Evolutionary conservation across 257 asterid species (phyloP).

Genomic region (Dorcoceras hygrometricum): DNA sequence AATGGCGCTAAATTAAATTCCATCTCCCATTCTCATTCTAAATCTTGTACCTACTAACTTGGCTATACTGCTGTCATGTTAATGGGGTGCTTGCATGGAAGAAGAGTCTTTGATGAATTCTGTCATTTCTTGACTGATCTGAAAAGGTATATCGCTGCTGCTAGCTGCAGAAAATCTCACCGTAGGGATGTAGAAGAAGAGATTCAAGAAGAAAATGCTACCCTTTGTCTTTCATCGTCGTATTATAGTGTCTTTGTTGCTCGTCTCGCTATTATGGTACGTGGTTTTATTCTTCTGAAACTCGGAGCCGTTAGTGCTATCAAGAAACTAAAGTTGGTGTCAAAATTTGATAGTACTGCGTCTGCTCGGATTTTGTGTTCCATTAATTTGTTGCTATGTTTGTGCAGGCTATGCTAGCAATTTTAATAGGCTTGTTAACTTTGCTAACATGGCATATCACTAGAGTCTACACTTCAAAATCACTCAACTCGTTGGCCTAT

Average conservation of each 20-base stretch:
- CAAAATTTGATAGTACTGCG: not conserved
- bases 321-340: not conserved
- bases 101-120: constrained; percentile 23
- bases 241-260: constrained; percentile 80
- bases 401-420: constrained; percentile 84
- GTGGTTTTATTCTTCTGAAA: not conserved
- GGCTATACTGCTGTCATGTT: constrained; percentile 7
- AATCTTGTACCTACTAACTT: constrained; percentile 27
- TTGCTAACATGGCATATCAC: constrained; percentile 93
- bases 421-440: constrained; percentile 78
- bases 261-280: constrained; percentile 97
- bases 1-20: constrained; percentile 20
- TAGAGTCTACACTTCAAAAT: constrained; percentile 69
- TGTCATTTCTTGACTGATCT: constrained; percentile 32
- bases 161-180: constrained; percentile 35
- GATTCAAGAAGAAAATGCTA: constrained; percentile 47
- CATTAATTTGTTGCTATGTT: constrained; percentile 8
- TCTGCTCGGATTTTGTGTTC: not conserved
- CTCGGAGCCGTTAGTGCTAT: not conserved
- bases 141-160: constrained; percentile 28
- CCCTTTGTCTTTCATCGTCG: constrained; percentile 66
- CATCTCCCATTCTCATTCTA: constrained; percentile 23
- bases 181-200: constrained; percentile 63
- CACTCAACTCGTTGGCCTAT: constrained; percentile 68
- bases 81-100: constrained; percentile 31